Percentiles rank a stretch among this genome's conserved stretches.
phyloP scores from a whole-genome alignment of 1,139 yeast species.

The Schwanniomyces etchellsii region DNA sequence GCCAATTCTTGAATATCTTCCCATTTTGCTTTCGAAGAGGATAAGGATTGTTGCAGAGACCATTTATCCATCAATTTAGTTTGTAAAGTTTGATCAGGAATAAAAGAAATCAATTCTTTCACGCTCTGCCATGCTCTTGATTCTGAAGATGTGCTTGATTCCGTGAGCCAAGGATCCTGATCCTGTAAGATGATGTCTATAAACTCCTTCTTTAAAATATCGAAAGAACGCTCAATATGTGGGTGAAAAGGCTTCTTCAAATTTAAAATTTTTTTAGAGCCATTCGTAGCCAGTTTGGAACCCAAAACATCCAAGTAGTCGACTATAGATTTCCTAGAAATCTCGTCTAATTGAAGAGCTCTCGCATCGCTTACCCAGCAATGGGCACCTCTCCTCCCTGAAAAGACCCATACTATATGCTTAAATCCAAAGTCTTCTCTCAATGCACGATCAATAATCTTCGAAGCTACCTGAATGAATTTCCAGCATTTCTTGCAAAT shows the following conservation, averaged over 20 bases:
- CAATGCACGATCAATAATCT: slow-evolving; percentile 65
- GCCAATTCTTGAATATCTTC: slow-evolving; percentile 67
- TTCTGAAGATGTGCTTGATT: slow-evolving; percentile 23
- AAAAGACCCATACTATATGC: slow-evolving; percentile 88
- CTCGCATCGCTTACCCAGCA: slow-evolving; percentile 93
- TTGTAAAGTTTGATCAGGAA: slow-evolving; percentile 56
- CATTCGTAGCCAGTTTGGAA: slow-evolving; percentile 32
- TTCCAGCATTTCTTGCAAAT: slow-evolving; percentile 93
- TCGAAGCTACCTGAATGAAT: slow-evolving; percentile 82
- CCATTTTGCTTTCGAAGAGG: slow-evolving; percentile 61
- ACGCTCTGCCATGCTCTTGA: slow-evolving; percentile 38
- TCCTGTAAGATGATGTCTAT: slow-evolving; percentile 62
- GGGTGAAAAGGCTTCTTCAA: slow-evolving; percentile 87
- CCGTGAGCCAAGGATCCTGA: slow-evolving; percentile 73
- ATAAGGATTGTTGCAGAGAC: slow-evolving; percentile 23
- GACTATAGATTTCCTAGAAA: slow-evolving; percentile 68
- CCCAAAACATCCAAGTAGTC: slow-evolving; percentile 79
- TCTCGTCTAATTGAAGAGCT: slow-evolving; percentile 72
- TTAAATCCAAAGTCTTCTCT: slow-evolving; percentile 86
- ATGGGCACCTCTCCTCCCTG: slow-evolving; percentile 99
- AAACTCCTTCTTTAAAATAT: slow-evolving; percentile 60
- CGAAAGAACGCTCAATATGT: slow-evolving; percentile 69
- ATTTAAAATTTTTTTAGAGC: slow-evolving; percentile 36
- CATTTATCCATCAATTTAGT: slow-evolving; percentile 46
- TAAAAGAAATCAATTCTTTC: slow-evolving; percentile 52